These are phyloP conservation scores for Gymnopilus junonius DNA, from an alignment of 768 basidiomycete genomes.

Conservation along the genomic window DNA sequence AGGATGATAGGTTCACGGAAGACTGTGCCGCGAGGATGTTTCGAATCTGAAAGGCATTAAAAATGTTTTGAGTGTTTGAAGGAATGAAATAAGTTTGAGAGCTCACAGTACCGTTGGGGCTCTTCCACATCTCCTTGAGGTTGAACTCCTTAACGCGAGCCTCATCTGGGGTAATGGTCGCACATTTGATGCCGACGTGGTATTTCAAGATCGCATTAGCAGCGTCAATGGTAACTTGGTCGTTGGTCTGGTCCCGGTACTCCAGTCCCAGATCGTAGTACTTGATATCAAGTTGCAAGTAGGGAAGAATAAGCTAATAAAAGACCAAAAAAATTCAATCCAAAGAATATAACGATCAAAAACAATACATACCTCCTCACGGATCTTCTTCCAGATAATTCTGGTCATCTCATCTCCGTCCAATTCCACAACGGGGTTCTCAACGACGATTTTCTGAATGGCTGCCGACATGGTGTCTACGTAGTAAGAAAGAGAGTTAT, in stretches of 20 bases:
- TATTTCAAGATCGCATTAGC: slow-evolving; percentile 94
- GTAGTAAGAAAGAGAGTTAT: slow-evolving; percentile 5
- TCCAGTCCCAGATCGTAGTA: slow-evolving; percentile 98
- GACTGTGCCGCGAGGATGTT: slow-evolving; percentile 97
- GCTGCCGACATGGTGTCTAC: slow-evolving; percentile 27
- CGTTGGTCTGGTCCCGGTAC: slow-evolving; percentile 93
- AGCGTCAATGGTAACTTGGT: slow-evolving; percentile 90
- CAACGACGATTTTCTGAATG: slow-evolving; percentile 74
- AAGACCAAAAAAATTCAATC: not conserved
- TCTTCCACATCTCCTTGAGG: slow-evolving; percentile 98
- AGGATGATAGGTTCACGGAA: slow-evolving; percentile 99
- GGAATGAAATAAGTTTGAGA: slow-evolving; percentile 11
- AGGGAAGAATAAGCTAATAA: slow-evolving; percentile 90
- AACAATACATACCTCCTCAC: slow-evolving; percentile 74
- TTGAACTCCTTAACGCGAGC: slow-evolving; percentile 96
- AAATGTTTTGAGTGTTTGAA: not conserved
- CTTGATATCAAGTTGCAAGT: slow-evolving; percentile 95
- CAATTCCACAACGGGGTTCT: slow-evolving; percentile 91
- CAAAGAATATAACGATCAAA: not conserved
- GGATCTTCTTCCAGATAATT: slow-evolving; percentile 98
- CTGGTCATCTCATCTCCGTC: slow-evolving; percentile 99
- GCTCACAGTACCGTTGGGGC: slow-evolving; percentile 90
- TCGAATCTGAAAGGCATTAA: slow-evolving; percentile 63
- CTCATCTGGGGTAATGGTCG: slow-evolving; percentile 98
- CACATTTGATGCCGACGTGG: slow-evolving; percentile 98